These are phyloP conservation scores for Nigrograna mackinnonii DNA, from an alignment of 2,329 filamentous ascomycete species.

Conservation along the genomic window DNA sequence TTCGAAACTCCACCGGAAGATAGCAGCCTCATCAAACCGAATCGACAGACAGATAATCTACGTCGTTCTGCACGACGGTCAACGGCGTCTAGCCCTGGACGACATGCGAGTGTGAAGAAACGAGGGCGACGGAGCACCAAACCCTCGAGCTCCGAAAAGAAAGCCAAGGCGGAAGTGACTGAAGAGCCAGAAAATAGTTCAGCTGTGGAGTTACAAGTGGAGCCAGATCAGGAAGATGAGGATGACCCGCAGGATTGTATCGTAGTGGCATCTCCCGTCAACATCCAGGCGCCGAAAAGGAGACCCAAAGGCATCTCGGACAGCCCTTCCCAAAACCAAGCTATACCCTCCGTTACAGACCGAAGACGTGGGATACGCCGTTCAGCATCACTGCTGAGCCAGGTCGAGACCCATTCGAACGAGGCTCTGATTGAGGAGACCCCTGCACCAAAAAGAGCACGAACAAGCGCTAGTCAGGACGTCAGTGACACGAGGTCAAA, in stretches of 20 bases:
- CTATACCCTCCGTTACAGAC: conserved; percentile 16
- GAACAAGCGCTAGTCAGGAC: conserved; percentile 24
- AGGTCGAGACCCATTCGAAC: conserved; percentile 25
- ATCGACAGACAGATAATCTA: conserved; percentile 3
- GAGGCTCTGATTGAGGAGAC: conserved; percentile 28
- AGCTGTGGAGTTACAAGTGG: not conserved
- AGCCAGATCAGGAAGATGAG: conserved; percentile 25
- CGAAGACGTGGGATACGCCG: conserved; percentile 27
- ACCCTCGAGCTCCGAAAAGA: conserved; percentile 9
- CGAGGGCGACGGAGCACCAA: not conserved
- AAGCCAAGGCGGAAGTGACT: conserved; percentile 13
- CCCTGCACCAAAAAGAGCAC: conserved; percentile 31
- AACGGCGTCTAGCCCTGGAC: not conserved
- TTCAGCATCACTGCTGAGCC: conserved; percentile 32
- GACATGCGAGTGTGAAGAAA: not conserved
- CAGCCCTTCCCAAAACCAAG: conserved; percentile 3
- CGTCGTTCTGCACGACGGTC: conserved; percentile 1
- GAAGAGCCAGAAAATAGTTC: conserved; percentile 1
- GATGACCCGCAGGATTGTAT: conserved; percentile 45
- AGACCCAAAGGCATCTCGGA: conserved; percentile 17
- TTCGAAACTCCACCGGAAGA: conserved; percentile 25
- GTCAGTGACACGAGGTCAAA: conserved; percentile 29
- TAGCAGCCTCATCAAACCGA: conserved; percentile 13
- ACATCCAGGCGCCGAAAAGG: conserved; percentile 17
- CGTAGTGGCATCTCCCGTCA: conserved; percentile 31